Evolutionary conservation across 208 protist species (phyloP), one percentile per base, ranked within the genome.

Genomic region (Blechomonas ayalai): DNA sequence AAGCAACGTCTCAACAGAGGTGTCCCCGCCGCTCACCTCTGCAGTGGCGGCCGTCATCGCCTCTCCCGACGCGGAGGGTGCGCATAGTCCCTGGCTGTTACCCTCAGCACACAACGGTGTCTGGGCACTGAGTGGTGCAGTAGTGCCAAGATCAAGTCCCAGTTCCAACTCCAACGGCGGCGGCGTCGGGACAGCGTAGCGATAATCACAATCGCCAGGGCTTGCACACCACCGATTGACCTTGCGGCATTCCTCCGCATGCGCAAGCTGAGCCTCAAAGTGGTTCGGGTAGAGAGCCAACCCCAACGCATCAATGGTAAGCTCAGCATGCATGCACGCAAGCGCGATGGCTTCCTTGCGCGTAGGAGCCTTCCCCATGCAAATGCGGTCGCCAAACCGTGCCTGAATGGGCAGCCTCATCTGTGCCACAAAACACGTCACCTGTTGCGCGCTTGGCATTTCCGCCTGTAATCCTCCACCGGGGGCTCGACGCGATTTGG

Each of bases 261-360:
- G 86, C 13, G 19, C 10, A 4, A 49, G 37, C 52, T 95, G 86
- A 22, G 47, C 28, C 9, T 71, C 62, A 10, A 15, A 35, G 42
- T 52, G 45, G 13, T 34, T 28, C 0, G 82, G 86, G 61, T 80
- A 95, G 4, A 95, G 59, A 3, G 68, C 66, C 28, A 90, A 59
- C 15, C 86, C 86, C 1, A 90, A 54, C 10, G 76, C 75, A 52
- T 94, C 86, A 40, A 94, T 88, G 28, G 73, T 88, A 24, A 95
- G 78, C 61, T 95, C 82, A 1, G 86, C 86, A 42, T 95, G 86
- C 86, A 95, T 95, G 52, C 76, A 90, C 34, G 82, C 82, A 19
- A 91, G 68, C 9, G 67, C 35, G 40, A 73, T 59, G 2, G 86
- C 82, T 18, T 88, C 80, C 29, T 56, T 63, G 40, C 58, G 52